Evolutionary conservation across 306 rosid species (phyloP).

Genomic region (Hippophae rhamnoides): DNA sequence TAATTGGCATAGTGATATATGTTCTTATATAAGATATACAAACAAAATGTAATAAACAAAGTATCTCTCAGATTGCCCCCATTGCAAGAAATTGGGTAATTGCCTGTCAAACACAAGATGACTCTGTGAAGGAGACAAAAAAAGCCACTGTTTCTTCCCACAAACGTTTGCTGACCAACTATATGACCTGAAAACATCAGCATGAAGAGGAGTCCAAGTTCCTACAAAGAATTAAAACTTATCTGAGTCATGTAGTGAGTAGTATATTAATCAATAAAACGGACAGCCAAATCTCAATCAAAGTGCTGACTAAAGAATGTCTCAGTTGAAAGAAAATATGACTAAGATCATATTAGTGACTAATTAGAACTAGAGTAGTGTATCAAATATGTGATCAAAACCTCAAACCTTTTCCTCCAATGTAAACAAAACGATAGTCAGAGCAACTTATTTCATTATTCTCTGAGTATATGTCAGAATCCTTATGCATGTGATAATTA

Average conservation of each 20-base stretch:
- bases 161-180: slow-evolving; percentile 95
- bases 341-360: not conserved
- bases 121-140: slow-evolving; percentile 68
- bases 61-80: not conserved
- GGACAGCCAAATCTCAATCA: not conserved
- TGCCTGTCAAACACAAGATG: slow-evolving; percentile 84
- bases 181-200: slow-evolving; percentile 92
- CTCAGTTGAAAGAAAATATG: slow-evolving; percentile 11
- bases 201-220: slow-evolving; percentile 97
- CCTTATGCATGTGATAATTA: slow-evolving; percentile 52
- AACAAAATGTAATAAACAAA: not conserved
- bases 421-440: slow-evolving; percentile 88
- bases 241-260: slow-evolving; percentile 4
- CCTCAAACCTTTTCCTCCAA: slow-evolving; percentile 84
- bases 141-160: slow-evolving; percentile 87
- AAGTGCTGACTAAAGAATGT: too few species aligned
- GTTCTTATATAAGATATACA: not conserved
- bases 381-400: slow-evolving; percentile 25
- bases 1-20: not conserved
- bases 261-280: not conserved
- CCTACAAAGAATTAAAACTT: slow-evolving; percentile 41
- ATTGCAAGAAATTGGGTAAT: slow-evolving; percentile 19
- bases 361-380: not conserved
- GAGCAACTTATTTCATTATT: slow-evolving; percentile 72
- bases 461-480: slow-evolving; percentile 41